Percentiles rank a stretch among this genome's conserved stretches.
phyloP scores from a whole-genome alignment of 257 asterid genomes.

The Salvia miltiorrhiza region DNA sequence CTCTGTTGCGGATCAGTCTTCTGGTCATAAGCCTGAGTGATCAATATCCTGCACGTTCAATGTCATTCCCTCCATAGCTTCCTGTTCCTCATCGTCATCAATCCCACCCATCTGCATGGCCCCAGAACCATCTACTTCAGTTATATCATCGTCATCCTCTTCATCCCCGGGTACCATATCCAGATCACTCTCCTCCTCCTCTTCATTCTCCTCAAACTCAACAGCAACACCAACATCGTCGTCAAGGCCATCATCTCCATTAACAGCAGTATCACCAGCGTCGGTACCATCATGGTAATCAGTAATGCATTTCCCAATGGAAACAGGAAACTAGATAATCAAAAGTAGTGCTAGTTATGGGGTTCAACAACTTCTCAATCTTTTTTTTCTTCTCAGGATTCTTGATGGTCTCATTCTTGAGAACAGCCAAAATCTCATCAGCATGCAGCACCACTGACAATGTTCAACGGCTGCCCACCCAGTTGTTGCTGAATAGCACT shows the following conservation, averaged over 20 bases:
- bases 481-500: constrained; percentile 57
- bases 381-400: constrained; percentile 57
- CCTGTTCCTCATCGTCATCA: constrained; percentile 53
- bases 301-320: constrained; percentile 43
- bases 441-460: constrained; percentile 67
- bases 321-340: constrained; percentile 49
- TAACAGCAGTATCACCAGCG: constrained; percentile 34
- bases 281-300: constrained; percentile 44
- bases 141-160: constrained; percentile 49
- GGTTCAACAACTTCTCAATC: constrained; percentile 56
- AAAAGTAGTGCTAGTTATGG: constrained; percentile 36
- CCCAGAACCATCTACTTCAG: constrained; percentile 32
- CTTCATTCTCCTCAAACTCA: constrained; percentile 62
- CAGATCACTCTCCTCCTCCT: constrained; percentile 58
- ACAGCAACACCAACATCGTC: constrained; percentile 67
- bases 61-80: constrained; percentile 52
- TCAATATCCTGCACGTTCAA: constrained; percentile 60
- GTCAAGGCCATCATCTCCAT: constrained; percentile 49
- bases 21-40: constrained; percentile 56
- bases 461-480: constrained; percentile 59
- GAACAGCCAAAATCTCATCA: constrained; percentile 62
- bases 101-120: constrained; percentile 71
- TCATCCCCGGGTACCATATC: constrained; percentile 61
- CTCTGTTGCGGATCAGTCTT: constrained; percentile 58
- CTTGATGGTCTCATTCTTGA: constrained; percentile 45